Conservation (phyloP, 2,329 filamentous ascomycete species). For the Fusarium sororula region DNA sequence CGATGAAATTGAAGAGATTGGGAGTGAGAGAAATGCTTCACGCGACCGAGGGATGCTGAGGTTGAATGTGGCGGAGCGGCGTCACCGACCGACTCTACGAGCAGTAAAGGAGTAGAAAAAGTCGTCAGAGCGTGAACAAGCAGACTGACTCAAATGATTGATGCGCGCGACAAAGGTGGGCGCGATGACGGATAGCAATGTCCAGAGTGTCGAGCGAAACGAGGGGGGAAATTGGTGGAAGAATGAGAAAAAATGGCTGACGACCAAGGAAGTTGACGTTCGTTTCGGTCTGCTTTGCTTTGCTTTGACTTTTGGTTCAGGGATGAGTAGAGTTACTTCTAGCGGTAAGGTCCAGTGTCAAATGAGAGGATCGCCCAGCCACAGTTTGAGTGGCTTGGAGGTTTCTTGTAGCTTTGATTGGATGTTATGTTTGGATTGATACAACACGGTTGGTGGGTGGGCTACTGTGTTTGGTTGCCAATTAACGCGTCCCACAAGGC, state of each 20-base stretch:
- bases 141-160: conserved; percentile 8
- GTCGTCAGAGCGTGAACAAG: conserved; percentile 24
- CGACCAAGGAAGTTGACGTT: conserved; percentile 43
- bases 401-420: conserved; percentile 19
- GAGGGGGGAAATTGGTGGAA: conserved; percentile 35
- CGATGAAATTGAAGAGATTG: conserved; percentile 24
- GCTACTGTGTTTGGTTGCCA: conserved; percentile 1
- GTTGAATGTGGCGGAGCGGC: conserved; percentile 37
- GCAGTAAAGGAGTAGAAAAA: conserved; percentile 36
- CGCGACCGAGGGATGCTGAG: conserved; percentile 51
- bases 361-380: conserved; percentile 32
- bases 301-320: conserved; percentile 42
- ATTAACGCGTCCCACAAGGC: conserved; percentile 34
- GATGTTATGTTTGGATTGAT: conserved; percentile 14
- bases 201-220: conserved; percentile 25
- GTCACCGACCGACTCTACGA: conserved; percentile 38
- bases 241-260: conserved; percentile 33
- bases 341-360: conserved; percentile 18
- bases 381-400: conserved; percentile 31
- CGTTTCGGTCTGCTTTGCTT: not conserved
- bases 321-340: conserved; percentile 37
- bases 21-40: conserved; percentile 45
- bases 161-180: conserved; percentile 25
- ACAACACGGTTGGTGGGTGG: conserved; percentile 28
- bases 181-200: conserved; percentile 29